Evolutionary conservation across 805 yeast genomes (phyloP).

Genomic region (Kluyveromyces siamensis): DNA sequence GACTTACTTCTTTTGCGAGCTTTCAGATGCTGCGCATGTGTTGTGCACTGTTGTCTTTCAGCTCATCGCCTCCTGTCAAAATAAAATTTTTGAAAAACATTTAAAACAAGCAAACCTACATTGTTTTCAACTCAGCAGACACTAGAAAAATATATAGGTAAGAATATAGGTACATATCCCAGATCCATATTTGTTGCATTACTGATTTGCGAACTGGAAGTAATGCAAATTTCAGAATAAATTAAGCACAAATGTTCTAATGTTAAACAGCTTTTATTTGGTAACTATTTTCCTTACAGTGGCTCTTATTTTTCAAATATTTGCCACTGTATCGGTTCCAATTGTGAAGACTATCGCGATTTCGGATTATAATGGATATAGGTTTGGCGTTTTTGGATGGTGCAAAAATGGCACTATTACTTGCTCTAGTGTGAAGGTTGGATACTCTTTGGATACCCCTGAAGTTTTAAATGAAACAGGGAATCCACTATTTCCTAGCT

Average conservation of each 20-base stretch:
- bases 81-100: neutral
- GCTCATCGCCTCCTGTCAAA: neutral
- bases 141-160: neutral
- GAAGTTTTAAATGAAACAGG: neutral
- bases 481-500: slow-evolving; percentile 46
- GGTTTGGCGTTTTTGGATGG: slow-evolving; percentile 66
- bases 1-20: neutral
- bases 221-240: neutral
- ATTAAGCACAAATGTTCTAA: neutral
- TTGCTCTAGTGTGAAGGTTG: slow-evolving; percentile 16
- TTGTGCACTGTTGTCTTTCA: neutral
- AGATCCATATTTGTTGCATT: too few species aligned
- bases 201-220: too few species aligned
- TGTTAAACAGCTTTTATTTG: neutral
- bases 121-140: neutral
- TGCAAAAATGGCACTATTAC: slow-evolving; percentile 29
- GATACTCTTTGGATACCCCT: slow-evolving; percentile 9
- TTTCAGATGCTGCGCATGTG: neutral
- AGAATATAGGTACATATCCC: neutral
- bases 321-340: slow-evolving; percentile 56
- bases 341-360: slow-evolving; percentile 40
- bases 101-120: neutral
- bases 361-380: slow-evolving; percentile 39
- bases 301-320: slow-evolving; percentile 48
- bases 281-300: slow-evolving; percentile 24